Evolutionary conservation across 768 basidiomycete species (phyloP).

Genomic region (Pholiota molesta): DNA sequence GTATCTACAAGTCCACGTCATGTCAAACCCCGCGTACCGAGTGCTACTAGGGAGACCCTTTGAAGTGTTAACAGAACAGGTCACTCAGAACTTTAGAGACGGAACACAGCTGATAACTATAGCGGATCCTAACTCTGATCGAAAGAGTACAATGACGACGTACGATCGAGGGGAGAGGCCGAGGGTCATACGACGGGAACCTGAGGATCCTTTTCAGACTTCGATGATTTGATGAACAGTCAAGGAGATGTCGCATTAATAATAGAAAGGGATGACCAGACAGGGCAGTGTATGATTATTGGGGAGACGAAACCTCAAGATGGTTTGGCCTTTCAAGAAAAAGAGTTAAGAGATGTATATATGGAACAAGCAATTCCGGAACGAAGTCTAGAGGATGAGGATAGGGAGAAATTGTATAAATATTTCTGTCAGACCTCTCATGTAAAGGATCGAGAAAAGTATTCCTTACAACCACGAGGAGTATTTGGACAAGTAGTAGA

Average conservation of each 20-base stretch:
- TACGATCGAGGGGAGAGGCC: neutral
- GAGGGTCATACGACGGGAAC: neutral
- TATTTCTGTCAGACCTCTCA: too few relatives aligned
- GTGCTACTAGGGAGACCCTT: slow-evolving; percentile 30
- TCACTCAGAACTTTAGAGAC: too few relatives aligned
- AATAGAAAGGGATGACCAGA: neutral
- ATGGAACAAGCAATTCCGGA: neutral
- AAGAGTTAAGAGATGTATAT: neutral
- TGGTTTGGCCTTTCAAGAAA: too few relatives aligned
- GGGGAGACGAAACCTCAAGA: too few relatives aligned
- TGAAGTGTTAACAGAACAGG: slow-evolving; percentile 19
- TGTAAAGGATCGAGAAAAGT: too few relatives aligned
- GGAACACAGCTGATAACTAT: too few relatives aligned
- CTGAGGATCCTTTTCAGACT: neutral
- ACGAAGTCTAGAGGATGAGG: neutral
- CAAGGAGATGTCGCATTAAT: neutral
- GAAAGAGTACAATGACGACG: neutral
- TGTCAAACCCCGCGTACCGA: slow-evolving; percentile 26
- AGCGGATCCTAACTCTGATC: too few relatives aligned
- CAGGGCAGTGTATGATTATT: too few relatives aligned
- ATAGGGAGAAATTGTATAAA: neutral
- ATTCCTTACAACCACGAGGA: too few relatives aligned
- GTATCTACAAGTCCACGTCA: slow-evolving; percentile 30
- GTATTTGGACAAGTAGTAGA: too few relatives aligned
- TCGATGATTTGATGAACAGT: slow-evolving; percentile 3